Evolutionary conservation across 345 rosid genomes (phyloP).

Genomic region (Cardiospermum halicacabum): DNA sequence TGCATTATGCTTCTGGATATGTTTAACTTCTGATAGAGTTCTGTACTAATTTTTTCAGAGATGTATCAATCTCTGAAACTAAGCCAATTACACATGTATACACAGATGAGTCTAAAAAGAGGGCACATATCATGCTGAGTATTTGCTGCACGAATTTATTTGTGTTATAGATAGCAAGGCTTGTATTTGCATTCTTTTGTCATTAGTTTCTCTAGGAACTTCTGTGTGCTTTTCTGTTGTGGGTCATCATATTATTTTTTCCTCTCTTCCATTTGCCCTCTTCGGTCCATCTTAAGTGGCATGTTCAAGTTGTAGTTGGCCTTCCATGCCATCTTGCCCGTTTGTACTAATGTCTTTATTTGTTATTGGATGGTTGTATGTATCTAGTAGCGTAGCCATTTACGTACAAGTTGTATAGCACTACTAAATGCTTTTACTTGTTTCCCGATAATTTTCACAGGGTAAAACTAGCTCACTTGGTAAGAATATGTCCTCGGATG

Average conservation of each 20-base stretch:
- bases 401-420: slow-evolving; percentile 1
- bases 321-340: background rate
- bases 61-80: background rate
- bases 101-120: background rate
- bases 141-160: background rate
- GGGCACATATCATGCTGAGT: background rate
- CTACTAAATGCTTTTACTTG: slow-evolving; percentile 16
- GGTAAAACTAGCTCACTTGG: slow-evolving; percentile 61
- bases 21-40: background rate
- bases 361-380: slow-evolving; percentile 5
- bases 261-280: too few relatives aligned
- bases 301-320: background rate
- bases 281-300: background rate
- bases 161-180: background rate
- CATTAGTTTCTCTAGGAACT: background rate
- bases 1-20: too few relatives aligned
- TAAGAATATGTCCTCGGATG: slow-evolving; percentile 41
- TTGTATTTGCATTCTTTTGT: background rate
- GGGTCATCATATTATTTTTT: background rate
- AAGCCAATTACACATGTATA: background rate
- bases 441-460: slow-evolving; percentile 33
- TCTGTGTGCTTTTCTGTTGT: background rate
- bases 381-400: background rate
- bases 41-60: background rate
- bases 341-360: background rate